Evolutionary conservation across 495 filamentous ascomycete species (phyloP).

Genomic region (Glonium stellatum): DNA sequence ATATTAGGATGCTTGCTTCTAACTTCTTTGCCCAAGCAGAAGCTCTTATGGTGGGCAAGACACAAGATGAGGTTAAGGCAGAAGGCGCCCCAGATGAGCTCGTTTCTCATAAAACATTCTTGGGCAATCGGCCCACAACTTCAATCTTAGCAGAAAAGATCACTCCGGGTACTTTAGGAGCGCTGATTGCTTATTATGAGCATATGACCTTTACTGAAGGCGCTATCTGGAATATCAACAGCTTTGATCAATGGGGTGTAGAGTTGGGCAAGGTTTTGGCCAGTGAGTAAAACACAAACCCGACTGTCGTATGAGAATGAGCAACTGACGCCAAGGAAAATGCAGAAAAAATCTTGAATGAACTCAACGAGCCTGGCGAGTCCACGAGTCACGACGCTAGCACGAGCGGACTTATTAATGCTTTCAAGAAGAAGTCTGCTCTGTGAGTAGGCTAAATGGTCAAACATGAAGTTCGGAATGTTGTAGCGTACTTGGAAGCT

Average conservation of each 20-base stretch:
- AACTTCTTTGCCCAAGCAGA: conserved; percentile 98
- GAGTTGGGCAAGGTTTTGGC: conserved; percentile 94
- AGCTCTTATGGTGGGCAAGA: conserved; percentile 98
- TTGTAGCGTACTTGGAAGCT: not conserved
- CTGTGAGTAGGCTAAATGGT: conserved; percentile 20
- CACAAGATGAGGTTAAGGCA: conserved; percentile 76
- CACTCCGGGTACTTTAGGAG: conserved; percentile 86
- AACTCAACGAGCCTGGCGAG: conserved; percentile 61
- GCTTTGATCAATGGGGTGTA: conserved; percentile 98
- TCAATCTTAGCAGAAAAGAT: conserved; percentile 91
- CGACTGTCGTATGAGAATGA: not conserved
- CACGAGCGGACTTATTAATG: conserved; percentile 80
- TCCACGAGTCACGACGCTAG: conserved; percentile 70
- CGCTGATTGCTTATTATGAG: conserved; percentile 97
- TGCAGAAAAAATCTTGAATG: conserved; percentile 44
- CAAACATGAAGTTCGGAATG: not conserved
- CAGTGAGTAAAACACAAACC: conserved; percentile 40
- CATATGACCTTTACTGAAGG: conserved; percentile 97
- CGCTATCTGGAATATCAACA: conserved; percentile 98
- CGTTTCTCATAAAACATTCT: conserved; percentile 97
- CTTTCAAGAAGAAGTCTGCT: conserved; percentile 65
- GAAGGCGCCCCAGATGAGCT: conserved; percentile 80
- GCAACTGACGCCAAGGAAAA: conserved; percentile 36
- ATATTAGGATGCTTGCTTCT: conserved; percentile 76
- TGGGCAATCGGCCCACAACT: conserved; percentile 94